These are phyloP conservation scores for Nakazawaea peltata DNA, from an alignment of 805 yeast genomes.

Conservation along the genomic window DNA sequence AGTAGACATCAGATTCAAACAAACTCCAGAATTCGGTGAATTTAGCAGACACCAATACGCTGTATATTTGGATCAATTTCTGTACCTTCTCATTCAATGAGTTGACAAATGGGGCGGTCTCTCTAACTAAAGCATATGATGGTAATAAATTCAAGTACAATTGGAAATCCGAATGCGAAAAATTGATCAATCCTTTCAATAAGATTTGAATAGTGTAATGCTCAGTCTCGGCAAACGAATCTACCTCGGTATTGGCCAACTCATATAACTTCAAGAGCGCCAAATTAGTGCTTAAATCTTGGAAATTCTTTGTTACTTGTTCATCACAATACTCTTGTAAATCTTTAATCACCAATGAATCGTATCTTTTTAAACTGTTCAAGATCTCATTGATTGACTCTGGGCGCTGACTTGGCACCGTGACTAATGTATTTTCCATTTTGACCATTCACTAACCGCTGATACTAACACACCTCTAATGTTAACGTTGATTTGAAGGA, in stretches of 20 bases:
- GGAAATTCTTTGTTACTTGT: conserved; percentile 29
- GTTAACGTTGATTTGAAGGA: background rate
- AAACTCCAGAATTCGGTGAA: conserved; percentile 10
- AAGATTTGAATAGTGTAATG: conserved; percentile 29
- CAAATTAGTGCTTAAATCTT: conserved; percentile 34
- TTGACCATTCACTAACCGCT: too few species aligned
- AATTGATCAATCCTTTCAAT: conserved; percentile 31
- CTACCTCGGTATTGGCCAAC: conserved; percentile 20
- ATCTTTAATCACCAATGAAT: conserved; percentile 31
- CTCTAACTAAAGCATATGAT: conserved; percentile 18
- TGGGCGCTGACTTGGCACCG: conserved; percentile 30
- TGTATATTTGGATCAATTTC: conserved; percentile 8
- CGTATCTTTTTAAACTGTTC: conserved; percentile 34
- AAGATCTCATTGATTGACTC: conserved; percentile 29
- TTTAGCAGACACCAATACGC: conserved; percentile 5
- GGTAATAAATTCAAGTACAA: conserved; percentile 37
- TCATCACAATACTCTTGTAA: conserved; percentile 34
- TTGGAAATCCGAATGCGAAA: conserved; percentile 33
- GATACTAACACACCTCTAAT: background rate
- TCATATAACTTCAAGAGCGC: conserved; percentile 37
- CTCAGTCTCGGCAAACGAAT: conserved; percentile 26
- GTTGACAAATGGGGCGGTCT: conserved; percentile 9
- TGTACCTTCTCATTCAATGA: conserved; percentile 11
- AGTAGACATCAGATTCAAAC: conserved; percentile 6
- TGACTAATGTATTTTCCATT: conserved; percentile 24